Evolutionary conservation across 2,329 filamentous ascomycete genomes (phyloP).

Genomic region (Apiospora koreana): DNA sequence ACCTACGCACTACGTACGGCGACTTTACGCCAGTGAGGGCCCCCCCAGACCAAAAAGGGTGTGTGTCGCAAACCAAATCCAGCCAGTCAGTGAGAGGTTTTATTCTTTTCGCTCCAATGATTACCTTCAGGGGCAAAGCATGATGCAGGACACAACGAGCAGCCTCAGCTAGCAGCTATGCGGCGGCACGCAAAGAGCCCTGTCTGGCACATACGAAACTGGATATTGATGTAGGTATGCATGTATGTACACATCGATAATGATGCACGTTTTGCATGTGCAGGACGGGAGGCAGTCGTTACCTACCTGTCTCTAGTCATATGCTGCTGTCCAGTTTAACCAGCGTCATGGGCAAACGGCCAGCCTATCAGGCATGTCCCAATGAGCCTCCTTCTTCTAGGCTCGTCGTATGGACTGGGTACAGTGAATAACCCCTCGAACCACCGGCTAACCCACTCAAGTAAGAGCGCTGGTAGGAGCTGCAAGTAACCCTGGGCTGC

Average conservation of each 20-base stretch:
- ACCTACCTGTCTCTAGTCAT: background rate
- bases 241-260: no score
- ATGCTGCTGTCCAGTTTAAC: background rate
- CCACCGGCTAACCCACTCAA: background rate
- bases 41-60: background rate
- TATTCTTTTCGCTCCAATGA: background rate
- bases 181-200: background rate
- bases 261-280: background rate
- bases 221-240: background rate
- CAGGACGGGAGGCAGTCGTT: background rate
- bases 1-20: background rate
- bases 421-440: background rate
- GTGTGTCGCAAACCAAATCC: background rate
- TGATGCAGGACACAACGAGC: background rate
- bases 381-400: slow-evolving; percentile 3
- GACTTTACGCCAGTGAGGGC: background rate
- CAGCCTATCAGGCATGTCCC: background rate
- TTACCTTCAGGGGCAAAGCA: background rate
- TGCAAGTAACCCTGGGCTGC: background rate
- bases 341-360: background rate
- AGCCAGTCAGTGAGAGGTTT: background rate
- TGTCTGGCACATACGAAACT: background rate
- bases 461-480: background rate
- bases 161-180: background rate
- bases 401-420: background rate